Conservation (phyloP, 495 filamentous ascomycete genomes). For the Penicilliopsis zonata region DNA sequence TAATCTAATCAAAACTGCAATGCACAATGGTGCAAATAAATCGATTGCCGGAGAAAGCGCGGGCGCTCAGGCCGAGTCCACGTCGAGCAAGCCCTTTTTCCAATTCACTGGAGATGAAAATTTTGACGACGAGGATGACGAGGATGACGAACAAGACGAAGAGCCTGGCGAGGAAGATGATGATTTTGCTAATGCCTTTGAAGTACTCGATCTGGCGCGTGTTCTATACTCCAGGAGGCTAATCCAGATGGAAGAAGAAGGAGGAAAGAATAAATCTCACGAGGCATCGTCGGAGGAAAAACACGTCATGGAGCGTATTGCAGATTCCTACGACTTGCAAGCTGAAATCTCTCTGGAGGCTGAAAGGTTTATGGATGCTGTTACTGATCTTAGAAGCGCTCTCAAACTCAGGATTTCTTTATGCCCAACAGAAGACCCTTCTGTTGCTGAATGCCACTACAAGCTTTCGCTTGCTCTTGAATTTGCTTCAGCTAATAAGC, state of each 20-base stretch:
- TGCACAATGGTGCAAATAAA: conserved; percentile 10
- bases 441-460: conserved; percentile 87
- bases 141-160: conserved; percentile 45
- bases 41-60: conserved; percentile 27
- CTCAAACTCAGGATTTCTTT: conserved; percentile 65
- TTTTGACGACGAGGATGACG: conserved; percentile 65
- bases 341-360: conserved; percentile 93
- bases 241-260: conserved; percentile 35
- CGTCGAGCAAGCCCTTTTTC: conserved; percentile 60
- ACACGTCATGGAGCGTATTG: conserved; percentile 68
- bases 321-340: conserved; percentile 83
- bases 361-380: conserved; percentile 73
- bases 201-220: conserved; percentile 83
- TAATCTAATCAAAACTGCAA: conserved; percentile 17
- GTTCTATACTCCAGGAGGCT: conserved; percentile 58
- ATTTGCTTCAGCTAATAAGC: conserved; percentile 69
- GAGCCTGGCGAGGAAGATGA: conserved; percentile 88
- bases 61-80: conserved; percentile 22
- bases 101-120: conserved; percentile 92
- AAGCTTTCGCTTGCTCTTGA: conserved; percentile 93
- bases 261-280: conserved; percentile 37
- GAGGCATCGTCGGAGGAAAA: conserved; percentile 36
- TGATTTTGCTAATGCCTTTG: conserved; percentile 80
- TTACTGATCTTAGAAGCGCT: conserved; percentile 63
- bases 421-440: conserved; percentile 63